Evolutionary conservation across 192 early-diverging fungal genomes (phyloP), one percentile per base, ranked within the genome.

Genomic region (Coemansia sp.): DNA sequence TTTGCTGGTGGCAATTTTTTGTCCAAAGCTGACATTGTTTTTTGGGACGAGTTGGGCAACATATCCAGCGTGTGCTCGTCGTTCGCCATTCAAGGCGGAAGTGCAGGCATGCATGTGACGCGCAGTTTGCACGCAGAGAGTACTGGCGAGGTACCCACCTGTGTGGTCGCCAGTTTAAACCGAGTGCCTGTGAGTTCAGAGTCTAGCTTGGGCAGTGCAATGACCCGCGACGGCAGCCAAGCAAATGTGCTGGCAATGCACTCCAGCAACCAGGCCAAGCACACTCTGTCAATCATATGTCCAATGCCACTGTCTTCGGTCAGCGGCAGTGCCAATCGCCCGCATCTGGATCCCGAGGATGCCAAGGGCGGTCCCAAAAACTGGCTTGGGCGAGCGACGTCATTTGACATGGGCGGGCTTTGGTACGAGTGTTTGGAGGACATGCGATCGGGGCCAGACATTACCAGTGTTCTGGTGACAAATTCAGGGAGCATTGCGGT

Each of bases 11-110:
- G 63, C 14, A 68, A 62, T 10, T 81, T 81, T 21, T 35, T 75
- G 54, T 48, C 53, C 10, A 63, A 65, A 37, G 37, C 71, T 0
- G 71, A 74, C 18, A 63, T 81, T 32, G 37, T 75, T 27, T 61
- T 81, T 17, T 81, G 78, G 78, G 78, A 81, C 42, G 42, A 58
- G 5, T n/a, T 24, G 3, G 78, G 78, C 12, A 75, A 74, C 42
- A 62, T 81, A 26, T 72, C 63, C 60, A 72, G 63, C 52, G 70
- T 70, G 21, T 80, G 76, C 48, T 73, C 76, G 32, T 58, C 57
- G 60, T 73, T 73, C 11, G 65, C 70, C 17, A 53, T 80, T 8
- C 60, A 73, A n/a, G 76, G 76, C 11, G 76, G 76, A 19, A 80
- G 76, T 44, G 76, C 70, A 2, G 76, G 76, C 17, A 67, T 80